Evolutionary conservation across 805 yeast species (phyloP), one percentile per base, ranked within the genome.

Genomic region (Phaffomyces thermotolerans): DNA sequence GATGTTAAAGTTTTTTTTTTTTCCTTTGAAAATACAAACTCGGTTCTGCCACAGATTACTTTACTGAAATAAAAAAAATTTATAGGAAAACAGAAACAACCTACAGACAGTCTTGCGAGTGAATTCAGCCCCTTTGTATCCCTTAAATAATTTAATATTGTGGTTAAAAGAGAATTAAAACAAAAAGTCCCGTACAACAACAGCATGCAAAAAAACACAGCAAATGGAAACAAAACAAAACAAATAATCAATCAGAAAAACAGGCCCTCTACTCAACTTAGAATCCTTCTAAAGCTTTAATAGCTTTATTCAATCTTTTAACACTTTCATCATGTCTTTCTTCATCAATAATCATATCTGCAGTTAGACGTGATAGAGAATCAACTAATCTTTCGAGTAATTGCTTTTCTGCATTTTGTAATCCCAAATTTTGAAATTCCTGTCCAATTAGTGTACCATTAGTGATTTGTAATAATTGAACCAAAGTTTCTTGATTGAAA

Each of bases 291-390:
- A 91, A 68, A 0, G 90, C 95, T 43, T 84, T 69, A 45, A 89
- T 74, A 0, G 96, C 97, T 52, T 80, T 81, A 52, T 84, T 84
- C 53, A 91, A 67, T 50, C 98, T 70, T 49, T 76, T 72, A 36
- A 87, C 73, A 12, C 97, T 95, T 48, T 87, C 88, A 14, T 79
- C 81, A 45, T 84, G 81, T 55, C 93, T 77, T 25, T 76, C 78
- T 25, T 87, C 87, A 60, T 91, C 96, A 44, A 86, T 60, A 42
- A 89, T 84, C 86, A 93, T 88, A 57, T 89, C 96, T 42, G 90
- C 87, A 3, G 95, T 88, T 46, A 93, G 72, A 53, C 93, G 73
- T 34, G 93, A 81, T 38, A 91, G 68, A 2, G 95, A 81, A 56
- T 89, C 95, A 4, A 91, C 84, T 39, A 91, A 78, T 62, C 87